A percentile compares a stretch with the other conserved stretches of the same genome.
Evolutionary conservation across 2,329 filamentous ascomycete species (phyloP).

Genomic region (Pseudogymnoascus sp.): DNA sequence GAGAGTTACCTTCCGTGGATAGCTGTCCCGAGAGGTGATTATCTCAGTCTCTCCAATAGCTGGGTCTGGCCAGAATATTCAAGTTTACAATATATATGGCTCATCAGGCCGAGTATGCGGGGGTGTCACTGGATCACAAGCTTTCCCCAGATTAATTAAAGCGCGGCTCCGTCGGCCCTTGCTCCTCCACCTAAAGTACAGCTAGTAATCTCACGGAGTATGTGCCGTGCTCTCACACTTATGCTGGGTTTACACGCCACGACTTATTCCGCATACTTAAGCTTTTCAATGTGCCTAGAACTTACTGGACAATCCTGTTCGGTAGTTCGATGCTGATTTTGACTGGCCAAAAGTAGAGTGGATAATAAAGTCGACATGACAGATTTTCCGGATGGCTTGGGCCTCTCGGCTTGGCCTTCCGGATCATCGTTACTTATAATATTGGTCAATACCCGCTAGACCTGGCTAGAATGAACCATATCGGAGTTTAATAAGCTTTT

Average conservation of each 20-base stretch:
- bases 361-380: not conserved
- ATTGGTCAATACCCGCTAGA: not conserved
- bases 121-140: not conserved
- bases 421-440: not conserved
- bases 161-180: not conserved
- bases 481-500: not conserved
- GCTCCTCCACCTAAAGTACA: not conserved
- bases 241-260: not conserved
- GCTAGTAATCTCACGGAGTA: not conserved
- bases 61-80: not conserved
- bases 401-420: not conserved
- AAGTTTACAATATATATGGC: not conserved
- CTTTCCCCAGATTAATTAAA: constrained; percentile 1
- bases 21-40: not conserved
- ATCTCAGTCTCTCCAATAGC: not conserved
- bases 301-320: not conserved
- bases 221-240: not conserved
- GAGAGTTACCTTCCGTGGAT: not conserved
- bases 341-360: not conserved
- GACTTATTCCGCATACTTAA: not conserved
- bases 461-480: not conserved
- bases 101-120: not conserved
- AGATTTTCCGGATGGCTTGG: not conserved
- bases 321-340: not conserved
- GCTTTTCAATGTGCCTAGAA: not conserved